Evolutionary conservation across 495 filamentous ascomycete genomes (phyloP).

Genomic region (Talaromyces adpressus): DNA sequence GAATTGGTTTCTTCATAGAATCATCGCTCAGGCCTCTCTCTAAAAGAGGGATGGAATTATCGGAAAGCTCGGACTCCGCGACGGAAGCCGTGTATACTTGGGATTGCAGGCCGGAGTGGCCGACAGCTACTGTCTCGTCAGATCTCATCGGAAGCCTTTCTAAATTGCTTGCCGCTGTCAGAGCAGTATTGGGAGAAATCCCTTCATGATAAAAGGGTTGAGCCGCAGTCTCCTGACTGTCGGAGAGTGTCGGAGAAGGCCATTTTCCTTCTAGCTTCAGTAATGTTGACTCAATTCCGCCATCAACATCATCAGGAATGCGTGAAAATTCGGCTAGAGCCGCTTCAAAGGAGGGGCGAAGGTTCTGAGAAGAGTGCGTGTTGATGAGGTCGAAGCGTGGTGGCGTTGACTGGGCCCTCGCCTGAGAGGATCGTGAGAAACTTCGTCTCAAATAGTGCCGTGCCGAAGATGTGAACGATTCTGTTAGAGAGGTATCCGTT

Average conservation of each 20-base stretch:
- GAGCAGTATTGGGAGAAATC: background rate
- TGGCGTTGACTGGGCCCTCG: slow-evolving; percentile 9
- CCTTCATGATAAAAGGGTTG: background rate
- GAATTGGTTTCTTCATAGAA: slow-evolving; percentile 34
- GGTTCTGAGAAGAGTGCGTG: slow-evolving; percentile 67
- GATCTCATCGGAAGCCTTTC: background rate
- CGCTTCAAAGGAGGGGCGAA: slow-evolving; percentile 82
- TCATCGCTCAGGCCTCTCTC: slow-evolving; percentile 63
- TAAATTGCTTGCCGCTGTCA: background rate
- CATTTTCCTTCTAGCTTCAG: slow-evolving; percentile 90
- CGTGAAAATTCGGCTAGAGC: slow-evolving; percentile 83
- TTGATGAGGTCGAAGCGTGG: slow-evolving; percentile 57
- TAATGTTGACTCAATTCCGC: slow-evolving; percentile 87
- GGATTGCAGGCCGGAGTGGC: background rate
- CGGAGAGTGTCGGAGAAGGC: slow-evolving; percentile 9
- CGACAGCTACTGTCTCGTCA: background rate
- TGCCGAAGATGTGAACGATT: slow-evolving; percentile 58
- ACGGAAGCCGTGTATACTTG: slow-evolving; percentile 30
- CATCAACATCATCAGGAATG: slow-evolving; percentile 87
- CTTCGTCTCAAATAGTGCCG: slow-evolving; percentile 28
- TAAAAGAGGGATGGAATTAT: slow-evolving; percentile 69
- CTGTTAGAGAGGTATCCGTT: slow-evolving; percentile 62
- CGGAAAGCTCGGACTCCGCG: slow-evolving; percentile 58
- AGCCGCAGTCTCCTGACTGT: background rate
- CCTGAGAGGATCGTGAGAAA: slow-evolving; percentile 25